Conservation (phyloP, 768 basidiomycete genomes). For the Collybia mongolica region DNA sequence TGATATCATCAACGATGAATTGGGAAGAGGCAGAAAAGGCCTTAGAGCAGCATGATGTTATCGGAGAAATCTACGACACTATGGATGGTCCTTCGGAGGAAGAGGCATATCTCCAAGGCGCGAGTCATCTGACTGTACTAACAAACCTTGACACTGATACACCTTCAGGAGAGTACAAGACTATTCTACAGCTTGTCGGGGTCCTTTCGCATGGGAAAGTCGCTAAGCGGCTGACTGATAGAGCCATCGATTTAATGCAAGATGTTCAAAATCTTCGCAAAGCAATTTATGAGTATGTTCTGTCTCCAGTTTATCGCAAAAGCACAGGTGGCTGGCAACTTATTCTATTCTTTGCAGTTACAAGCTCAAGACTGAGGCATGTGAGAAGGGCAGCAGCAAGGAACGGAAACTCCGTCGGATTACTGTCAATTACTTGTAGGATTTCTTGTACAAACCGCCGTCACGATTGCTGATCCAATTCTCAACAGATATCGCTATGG, state of each 20-base stretch:
- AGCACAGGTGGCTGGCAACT: background rate
- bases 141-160: background rate
- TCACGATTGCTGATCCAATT: background rate
- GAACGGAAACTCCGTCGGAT: conserved; percentile 70
- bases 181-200: conserved; percentile 90
- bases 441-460: conserved; percentile 1
- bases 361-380: conserved; percentile 86
- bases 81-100: conserved; percentile 87
- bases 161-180: conserved; percentile 90
- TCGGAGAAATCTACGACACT: conserved; percentile 52
- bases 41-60: conserved; percentile 31
- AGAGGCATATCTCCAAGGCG: conserved; percentile 85
- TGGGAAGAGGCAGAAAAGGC: conserved; percentile 50
- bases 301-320: background rate
- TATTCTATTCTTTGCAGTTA: conserved; percentile 50
- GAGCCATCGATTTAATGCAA: conserved; percentile 89
- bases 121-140: background rate
- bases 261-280: conserved; percentile 96
- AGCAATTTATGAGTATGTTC: conserved; percentile 89
- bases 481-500: conserved; percentile 77
- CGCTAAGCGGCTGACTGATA: conserved; percentile 88
- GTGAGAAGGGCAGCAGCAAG: conserved; percentile 76
- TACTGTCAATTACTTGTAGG: conserved; percentile 86
- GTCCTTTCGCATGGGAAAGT: conserved; percentile 90
- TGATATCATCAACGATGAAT: conserved; percentile 73